Evolutionary conservation across 2,329 filamentous ascomycete species (phyloP).

Genomic region (Myriosclerotinia scirpicola): DNA sequence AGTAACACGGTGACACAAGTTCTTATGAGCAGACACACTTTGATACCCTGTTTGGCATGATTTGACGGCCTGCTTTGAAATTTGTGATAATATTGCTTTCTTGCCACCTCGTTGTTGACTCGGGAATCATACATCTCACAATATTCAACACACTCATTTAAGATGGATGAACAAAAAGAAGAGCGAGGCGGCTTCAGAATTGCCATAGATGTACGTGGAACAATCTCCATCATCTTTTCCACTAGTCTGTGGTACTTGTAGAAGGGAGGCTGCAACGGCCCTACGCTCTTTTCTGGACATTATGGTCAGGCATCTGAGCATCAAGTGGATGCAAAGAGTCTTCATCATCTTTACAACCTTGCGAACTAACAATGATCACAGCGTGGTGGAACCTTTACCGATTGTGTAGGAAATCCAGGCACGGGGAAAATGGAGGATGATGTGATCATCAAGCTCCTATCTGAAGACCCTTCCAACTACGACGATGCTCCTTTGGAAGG

Average conservation of each 20-base stretch:
- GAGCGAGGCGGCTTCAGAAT: constrained; percentile 63
- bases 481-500: constrained; percentile 87
- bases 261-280: constrained; percentile 5
- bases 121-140: not conserved
- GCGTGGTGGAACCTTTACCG: constrained; percentile 88
- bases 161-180: constrained; percentile 25
- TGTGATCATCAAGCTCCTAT: constrained; percentile 82
- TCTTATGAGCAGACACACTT: not conserved
- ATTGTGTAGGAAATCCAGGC: constrained; percentile 81
- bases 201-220: constrained; percentile 53
- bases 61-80: not conserved
- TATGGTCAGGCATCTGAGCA: constrained; percentile 17
- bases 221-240: constrained; percentile 4
- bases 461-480: constrained; percentile 88
- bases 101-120: constrained; percentile 5
- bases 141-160: constrained; percentile 27
- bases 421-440: constrained; percentile 70
- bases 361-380: constrained; percentile 36
- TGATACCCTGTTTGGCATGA: not conserved
- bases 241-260: constrained; percentile 33
- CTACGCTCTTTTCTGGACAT: constrained; percentile 5
- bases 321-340: constrained; percentile 20
- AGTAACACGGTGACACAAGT: not conserved
- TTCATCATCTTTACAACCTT: not conserved
- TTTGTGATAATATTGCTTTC: constrained; percentile 3